A percentile compares a stretch with the other conserved stretches of the same genome.
Conservation (phyloP, 306 rosid species). For the Amphicarpaea edgeworthii region DNA sequence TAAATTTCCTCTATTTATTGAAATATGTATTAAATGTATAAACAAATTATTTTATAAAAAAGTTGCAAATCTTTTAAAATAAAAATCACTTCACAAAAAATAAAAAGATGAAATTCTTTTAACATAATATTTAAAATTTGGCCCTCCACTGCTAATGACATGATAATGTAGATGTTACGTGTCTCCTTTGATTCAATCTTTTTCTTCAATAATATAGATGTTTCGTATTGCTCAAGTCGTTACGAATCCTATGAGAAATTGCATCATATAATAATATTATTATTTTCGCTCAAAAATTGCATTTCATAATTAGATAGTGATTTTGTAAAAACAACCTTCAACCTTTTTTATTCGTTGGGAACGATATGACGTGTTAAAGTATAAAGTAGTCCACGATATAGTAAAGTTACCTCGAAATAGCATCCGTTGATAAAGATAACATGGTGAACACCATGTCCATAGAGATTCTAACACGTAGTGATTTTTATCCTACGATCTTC, state of each 20-base stretch:
- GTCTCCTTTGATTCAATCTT: background rate
- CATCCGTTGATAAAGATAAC: background rate
- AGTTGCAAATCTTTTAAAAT: background rate
- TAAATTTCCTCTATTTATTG: background rate
- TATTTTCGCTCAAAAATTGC: background rate
- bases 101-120: background rate
- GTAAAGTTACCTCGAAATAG: background rate
- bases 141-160: background rate
- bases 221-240: background rate
- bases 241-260: background rate
- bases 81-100: background rate
- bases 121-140: background rate
- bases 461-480: background rate
- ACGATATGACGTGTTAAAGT: background rate
- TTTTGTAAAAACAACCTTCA: background rate
- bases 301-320: background rate
- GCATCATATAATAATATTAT: background rate
- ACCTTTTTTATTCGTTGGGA: background rate
- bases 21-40: background rate
- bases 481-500: background rate
- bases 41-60: background rate
- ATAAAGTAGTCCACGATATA: background rate
- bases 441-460: background rate
- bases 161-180: slow-evolving; percentile 1
- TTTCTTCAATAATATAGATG: background rate